These are phyloP conservation scores for Populus hybrid DNA, from an alignment of 441 rosid genomes.

Conservation along the genomic window DNA sequence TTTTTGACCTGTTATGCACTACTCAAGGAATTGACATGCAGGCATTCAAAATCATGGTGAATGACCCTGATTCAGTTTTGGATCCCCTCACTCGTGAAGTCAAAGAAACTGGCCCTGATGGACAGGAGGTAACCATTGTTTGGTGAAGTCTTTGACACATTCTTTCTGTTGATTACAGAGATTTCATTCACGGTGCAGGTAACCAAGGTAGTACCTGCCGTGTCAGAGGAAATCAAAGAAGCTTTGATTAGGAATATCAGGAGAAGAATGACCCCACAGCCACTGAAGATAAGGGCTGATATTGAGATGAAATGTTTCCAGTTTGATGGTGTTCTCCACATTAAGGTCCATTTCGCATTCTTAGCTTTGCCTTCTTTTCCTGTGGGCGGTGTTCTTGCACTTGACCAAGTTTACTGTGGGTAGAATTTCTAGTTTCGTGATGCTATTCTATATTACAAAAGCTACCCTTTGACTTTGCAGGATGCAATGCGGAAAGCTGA, in stretches of 20 bases:
- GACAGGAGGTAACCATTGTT: constrained; percentile 64
- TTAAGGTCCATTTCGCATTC: constrained; percentile 49
- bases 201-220: constrained; percentile 74
- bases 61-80: constrained; percentile 88
- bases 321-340: constrained; percentile 96
- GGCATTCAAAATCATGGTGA: constrained; percentile 91
- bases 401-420: not conserved
- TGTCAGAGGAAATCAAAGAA: constrained; percentile 83
- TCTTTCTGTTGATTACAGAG: constrained; percentile 16
- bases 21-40: constrained; percentile 28
- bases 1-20: not conserved
- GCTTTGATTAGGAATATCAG: constrained; percentile 78
- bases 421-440: not conserved
- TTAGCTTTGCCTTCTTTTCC: not conserved
- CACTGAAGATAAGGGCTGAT: constrained; percentile 92
- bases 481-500: constrained; percentile 94
- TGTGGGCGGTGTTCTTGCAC: not conserved
- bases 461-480: constrained; percentile 35
- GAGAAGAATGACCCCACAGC: constrained; percentile 98
- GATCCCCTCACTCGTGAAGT: constrained; percentile 72
- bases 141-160: not conserved
- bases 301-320: constrained; percentile 96
- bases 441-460: constrained; percentile 7
- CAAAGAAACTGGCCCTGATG: constrained; percentile 81
- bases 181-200: constrained; percentile 38